A percentile compares a stretch with the other conserved stretches of the same genome.
phyloP scores from a whole-genome alignment of 257 asterid genomes.

The Nicotiana paniculata region DNA sequence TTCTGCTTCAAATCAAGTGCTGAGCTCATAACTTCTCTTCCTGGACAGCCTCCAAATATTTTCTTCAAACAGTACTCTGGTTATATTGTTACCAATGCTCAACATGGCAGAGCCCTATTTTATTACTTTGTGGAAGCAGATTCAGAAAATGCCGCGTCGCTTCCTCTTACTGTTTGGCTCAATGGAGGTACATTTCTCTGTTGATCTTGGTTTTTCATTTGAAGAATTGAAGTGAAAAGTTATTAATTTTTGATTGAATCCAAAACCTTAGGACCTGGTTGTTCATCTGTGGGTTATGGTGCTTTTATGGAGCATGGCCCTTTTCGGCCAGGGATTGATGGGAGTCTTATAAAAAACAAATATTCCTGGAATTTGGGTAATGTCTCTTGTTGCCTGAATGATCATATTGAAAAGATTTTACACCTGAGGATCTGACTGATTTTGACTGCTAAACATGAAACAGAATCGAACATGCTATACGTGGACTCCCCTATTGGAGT shows the following conservation, averaged over 20 bases:
- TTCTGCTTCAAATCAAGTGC: not conserved
- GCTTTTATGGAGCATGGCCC: constrained; percentile 27
- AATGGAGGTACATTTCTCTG: constrained; percentile 18
- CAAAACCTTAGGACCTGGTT: constrained; percentile 14
- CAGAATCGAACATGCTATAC: constrained; percentile 27
- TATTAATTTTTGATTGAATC: not conserved
- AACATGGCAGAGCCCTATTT: constrained; percentile 14
- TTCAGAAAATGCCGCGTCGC: constrained; percentile 10
- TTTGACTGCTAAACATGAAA: not conserved
- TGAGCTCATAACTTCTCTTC: constrained; percentile 11
- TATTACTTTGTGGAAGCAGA: constrained; percentile 24
- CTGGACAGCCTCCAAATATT: not conserved
- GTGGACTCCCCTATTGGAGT: constrained; percentile 28
- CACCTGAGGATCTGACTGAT: not conserved
- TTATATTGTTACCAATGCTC: constrained; percentile 18
- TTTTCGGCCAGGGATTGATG: constrained; percentile 13
- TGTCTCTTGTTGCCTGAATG: not conserved
- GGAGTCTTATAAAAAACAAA: constrained; percentile 10
- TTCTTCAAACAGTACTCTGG: constrained; percentile 21
- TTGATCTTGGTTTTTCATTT: not conserved
- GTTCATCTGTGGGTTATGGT: constrained; percentile 26
- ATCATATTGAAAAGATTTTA: not conserved
- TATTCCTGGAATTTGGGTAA: constrained; percentile 28
- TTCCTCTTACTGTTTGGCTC: constrained; percentile 22
- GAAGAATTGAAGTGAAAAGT: not conserved